A percentile compares a stretch with the other conserved stretches of the same genome.
Evolutionary conservation across 2,329 filamentous ascomycete genomes (phyloP).

Genomic region (Aspergillus fijiensis): DNA sequence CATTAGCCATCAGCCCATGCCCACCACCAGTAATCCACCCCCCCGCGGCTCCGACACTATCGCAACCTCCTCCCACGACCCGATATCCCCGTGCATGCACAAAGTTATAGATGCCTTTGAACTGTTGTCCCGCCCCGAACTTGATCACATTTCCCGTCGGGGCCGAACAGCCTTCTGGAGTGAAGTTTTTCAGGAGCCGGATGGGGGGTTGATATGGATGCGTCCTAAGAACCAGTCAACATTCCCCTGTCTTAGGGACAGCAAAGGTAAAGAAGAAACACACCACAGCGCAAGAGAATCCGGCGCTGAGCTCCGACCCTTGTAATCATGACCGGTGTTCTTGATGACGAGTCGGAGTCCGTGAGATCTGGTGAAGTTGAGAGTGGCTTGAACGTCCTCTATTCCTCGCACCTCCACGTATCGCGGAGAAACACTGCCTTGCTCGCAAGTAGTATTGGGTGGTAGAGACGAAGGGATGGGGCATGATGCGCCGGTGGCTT

Average conservation of each 20-base stretch:
- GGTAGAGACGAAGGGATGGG: too few relatives aligned
- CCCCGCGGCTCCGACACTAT: constrained; percentile 16
- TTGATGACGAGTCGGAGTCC: constrained; percentile 12
- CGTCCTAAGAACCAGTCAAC: constrained; percentile 8
- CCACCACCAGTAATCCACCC: constrained; percentile 19
- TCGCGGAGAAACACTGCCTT: constrained; percentile 13
- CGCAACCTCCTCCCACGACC: constrained; percentile 15
- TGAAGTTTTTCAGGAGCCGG: constrained; percentile 13
- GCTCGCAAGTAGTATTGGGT: background rate
- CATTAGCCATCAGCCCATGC: constrained; percentile 18
- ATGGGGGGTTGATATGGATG: constrained; percentile 19
- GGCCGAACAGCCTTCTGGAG: constrained; percentile 12
- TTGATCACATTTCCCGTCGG: constrained; percentile 14
- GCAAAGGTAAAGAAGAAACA: background rate
- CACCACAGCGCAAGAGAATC: constrained; percentile 16
- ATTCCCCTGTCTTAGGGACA: background rate
- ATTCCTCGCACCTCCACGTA: constrained; percentile 13
- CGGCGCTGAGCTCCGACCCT: constrained; percentile 12
- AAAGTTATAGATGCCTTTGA: constrained; percentile 21
- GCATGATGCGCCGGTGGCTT: too few relatives aligned
- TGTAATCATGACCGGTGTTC: constrained; percentile 19
- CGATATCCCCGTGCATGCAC: constrained; percentile 13
- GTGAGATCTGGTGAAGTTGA: constrained; percentile 10
- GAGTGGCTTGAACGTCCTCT: constrained; percentile 10
- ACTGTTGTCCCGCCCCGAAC: constrained; percentile 21